Conservation (phyloP, 2,329 filamentous ascomycete genomes). For the Canariomyces notabilis region DNA sequence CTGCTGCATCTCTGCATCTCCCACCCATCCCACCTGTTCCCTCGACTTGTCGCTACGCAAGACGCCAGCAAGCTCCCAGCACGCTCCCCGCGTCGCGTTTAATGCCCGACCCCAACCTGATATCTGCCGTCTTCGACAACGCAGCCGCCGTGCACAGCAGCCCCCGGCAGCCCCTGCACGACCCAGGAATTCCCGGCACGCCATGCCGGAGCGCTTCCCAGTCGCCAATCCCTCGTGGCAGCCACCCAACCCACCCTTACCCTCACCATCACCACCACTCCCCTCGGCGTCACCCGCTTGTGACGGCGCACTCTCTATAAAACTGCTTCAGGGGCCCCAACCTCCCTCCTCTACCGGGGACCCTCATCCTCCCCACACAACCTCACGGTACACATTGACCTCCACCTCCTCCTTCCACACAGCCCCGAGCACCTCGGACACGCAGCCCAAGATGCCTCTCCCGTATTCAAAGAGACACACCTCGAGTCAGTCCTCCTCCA, state of each 20-base stretch:
- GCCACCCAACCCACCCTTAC: constrained; percentile 20
- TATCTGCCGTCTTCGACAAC: constrained; percentile 20
- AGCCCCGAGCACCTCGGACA: constrained; percentile 17
- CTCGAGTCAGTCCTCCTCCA: constrained; percentile 34
- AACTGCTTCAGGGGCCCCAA: constrained; percentile 2
- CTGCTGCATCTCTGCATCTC: background rate
- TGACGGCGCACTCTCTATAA: constrained; percentile 8
- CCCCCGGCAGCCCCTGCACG: constrained; percentile 12
- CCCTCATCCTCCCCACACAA: constrained; percentile 13
- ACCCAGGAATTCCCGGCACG: constrained; percentile 13
- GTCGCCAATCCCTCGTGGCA: constrained; percentile 17
- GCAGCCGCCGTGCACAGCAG: constrained; percentile 21
- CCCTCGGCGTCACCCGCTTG: constrained; percentile 6
- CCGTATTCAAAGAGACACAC: constrained; percentile 31
- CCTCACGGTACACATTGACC: constrained; percentile 3
- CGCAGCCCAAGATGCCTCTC: constrained; percentile 28
- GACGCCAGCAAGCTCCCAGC: constrained; percentile 21
- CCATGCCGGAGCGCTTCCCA: constrained; percentile 13
- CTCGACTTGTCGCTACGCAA: constrained; percentile 14
- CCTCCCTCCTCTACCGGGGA: constrained; percentile 7
- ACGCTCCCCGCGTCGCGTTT: too few relatives aligned
- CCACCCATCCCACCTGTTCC: constrained; percentile 17
- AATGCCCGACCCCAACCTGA: constrained; percentile 28
- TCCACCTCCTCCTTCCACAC: constrained; percentile 10
- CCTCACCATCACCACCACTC: too few relatives aligned